Percentiles rank a stretch among this genome's conserved stretches.
phyloP scores from a whole-genome alignment of 768 basidiomycete genomes.

The Tulasnella sp. region DNA sequence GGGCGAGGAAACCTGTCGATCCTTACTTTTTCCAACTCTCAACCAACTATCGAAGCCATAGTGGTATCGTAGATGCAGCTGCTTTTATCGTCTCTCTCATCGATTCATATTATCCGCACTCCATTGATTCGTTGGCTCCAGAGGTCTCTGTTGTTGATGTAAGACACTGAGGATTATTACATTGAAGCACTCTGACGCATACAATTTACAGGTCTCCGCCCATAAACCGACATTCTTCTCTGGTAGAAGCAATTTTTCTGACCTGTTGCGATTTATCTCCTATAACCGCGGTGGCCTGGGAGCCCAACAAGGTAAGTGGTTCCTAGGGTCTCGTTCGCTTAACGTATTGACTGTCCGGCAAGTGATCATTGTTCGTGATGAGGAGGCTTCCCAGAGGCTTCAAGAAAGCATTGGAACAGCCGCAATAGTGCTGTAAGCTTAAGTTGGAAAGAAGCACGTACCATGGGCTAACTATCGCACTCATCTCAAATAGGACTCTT shows the following conservation, averaged over 20 bases:
- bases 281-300: neutral
- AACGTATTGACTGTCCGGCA: slow-evolving; percentile 49
- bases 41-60: slow-evolving; percentile 12
- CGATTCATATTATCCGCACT: neutral
- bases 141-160: neutral
- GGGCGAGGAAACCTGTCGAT: neutral
- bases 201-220: neutral
- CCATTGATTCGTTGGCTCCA: neutral
- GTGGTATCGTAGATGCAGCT: neutral
- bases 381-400: slow-evolving; percentile 43
- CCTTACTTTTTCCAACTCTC: slow-evolving; percentile 7
- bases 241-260: neutral
- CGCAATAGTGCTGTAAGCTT: slow-evolving; percentile 34
- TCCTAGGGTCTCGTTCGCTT: too few relatives aligned
- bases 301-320: slow-evolving; percentile 41
- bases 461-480: neutral
- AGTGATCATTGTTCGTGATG: slow-evolving; percentile 66
- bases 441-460: too few relatives aligned
- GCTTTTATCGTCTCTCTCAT: neutral
- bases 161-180: neutral
- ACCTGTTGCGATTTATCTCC: neutral
- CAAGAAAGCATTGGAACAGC: slow-evolving; percentile 44
- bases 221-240: slow-evolving; percentile 5
- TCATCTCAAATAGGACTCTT: slow-evolving; percentile 32
- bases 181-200: neutral